Conservation (phyloP, 2,329 filamentous ascomycete species). For the Scedosporium boydii region DNA sequence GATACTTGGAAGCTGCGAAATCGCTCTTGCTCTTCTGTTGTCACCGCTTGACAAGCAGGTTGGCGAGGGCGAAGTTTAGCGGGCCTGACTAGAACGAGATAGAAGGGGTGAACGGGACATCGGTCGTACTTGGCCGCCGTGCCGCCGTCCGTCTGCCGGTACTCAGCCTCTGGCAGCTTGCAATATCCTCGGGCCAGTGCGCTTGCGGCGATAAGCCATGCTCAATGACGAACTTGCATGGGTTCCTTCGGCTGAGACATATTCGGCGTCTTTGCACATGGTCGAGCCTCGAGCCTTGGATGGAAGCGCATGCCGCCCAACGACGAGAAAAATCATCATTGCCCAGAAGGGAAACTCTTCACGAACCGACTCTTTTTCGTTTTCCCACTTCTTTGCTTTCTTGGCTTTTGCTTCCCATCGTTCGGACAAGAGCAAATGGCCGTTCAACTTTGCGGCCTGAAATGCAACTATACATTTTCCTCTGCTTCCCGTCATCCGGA, state of each 20-base stretch:
- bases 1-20: neutral
- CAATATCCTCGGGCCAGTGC: neutral
- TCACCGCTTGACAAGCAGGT: neutral
- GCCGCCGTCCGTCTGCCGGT: neutral
- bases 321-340: neutral
- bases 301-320: neutral
- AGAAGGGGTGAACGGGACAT: neutral
- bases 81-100: neutral
- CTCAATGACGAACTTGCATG: neutral
- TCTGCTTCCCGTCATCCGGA: neutral
- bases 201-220: neutral
- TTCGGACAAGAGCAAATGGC: neutral
- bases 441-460: neutral
- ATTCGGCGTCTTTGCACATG: neutral
- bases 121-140: neutral
- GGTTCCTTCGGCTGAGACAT: neutral
- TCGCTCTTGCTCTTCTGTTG: neutral
- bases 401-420: neutral
- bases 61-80: neutral
- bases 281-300: neutral
- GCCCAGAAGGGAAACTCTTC: neutral
- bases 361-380: neutral
- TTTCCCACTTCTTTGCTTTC: neutral
- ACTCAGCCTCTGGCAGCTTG: neutral
- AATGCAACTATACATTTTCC: neutral